phyloP scores from a whole-genome alignment of 495 filamentous ascomycete species.

The Podospora bellae-mahoneyi region DNA sequence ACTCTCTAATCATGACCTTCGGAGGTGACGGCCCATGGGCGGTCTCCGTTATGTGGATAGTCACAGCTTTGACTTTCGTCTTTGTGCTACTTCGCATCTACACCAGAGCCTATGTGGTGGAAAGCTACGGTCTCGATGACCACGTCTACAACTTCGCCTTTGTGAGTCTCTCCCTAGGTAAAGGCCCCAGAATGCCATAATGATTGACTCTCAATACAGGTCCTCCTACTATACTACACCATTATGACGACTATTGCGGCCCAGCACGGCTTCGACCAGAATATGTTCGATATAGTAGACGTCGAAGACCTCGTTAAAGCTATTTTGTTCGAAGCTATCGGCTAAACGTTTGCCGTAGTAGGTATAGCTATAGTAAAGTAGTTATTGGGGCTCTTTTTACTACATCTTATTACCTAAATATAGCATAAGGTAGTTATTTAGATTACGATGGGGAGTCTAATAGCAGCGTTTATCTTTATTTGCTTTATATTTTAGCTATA shows the following conservation, averaged over 20 bases:
- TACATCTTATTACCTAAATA: constrained; percentile 35
- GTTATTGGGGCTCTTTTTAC: constrained; percentile 40
- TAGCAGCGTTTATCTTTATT: constrained; percentile 22
- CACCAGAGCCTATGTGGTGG: too few relatives aligned
- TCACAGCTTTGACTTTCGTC: too few relatives aligned
- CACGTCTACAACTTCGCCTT: constrained; percentile 31
- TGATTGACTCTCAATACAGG: not conserved
- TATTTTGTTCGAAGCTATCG: constrained; percentile 37
- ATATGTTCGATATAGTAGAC: constrained; percentile 27
- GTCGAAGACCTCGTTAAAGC: constrained; percentile 29
- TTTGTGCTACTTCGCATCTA: too few relatives aligned
- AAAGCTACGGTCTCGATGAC: constrained; percentile 31
- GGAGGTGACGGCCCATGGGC: too few relatives aligned
- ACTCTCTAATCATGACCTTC: too few relatives aligned
- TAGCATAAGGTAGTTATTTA: constrained; percentile 39
- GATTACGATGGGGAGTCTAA: constrained; percentile 26
- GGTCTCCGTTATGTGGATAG: too few relatives aligned
- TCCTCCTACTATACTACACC: constrained; percentile 33
- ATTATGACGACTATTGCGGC: constrained; percentile 30
- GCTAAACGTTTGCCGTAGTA: constrained; percentile 38
- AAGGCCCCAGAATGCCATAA: not conserved
- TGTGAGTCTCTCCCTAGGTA: not conserved
- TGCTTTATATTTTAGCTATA: constrained; percentile 24
- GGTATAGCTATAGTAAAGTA: constrained; percentile 41
- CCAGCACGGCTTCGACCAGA: constrained; percentile 36